These are phyloP conservation scores for Pluteus cervinus DNA, from an alignment of 768 basidiomycete genomes.

Conservation along the genomic window DNA sequence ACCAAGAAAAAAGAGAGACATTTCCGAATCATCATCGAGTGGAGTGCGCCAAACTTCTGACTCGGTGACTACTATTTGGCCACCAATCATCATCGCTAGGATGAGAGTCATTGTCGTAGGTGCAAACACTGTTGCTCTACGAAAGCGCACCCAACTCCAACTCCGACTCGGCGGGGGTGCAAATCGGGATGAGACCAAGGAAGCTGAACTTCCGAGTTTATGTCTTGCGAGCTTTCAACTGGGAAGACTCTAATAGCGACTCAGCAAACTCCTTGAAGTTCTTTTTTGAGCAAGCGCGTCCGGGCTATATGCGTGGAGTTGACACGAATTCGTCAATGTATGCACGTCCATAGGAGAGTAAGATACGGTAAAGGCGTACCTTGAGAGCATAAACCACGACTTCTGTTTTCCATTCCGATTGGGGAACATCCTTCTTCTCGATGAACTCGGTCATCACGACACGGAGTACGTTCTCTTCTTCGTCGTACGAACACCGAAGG, in stretches of 20 bases:
- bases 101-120: too few species aligned
- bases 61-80: too few species aligned
- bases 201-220: too few species aligned
- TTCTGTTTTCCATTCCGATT: constrained; percentile 26
- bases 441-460: constrained; percentile 46
- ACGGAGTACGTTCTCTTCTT: constrained; percentile 48
- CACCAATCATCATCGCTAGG: too few species aligned
- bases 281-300: constrained; percentile 41
- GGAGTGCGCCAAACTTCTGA: too few species aligned
- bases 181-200: too few species aligned
- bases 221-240: constrained; percentile 30
- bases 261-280: constrained; percentile 52
- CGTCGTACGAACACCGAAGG: constrained; percentile 53
- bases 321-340: neutral
- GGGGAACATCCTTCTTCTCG: constrained; percentile 16
- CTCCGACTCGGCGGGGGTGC: too few species aligned
- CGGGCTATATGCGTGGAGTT: constrained; percentile 26
- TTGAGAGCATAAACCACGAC: constrained; percentile 61
- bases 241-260: constrained; percentile 31
- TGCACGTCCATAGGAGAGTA: neutral
- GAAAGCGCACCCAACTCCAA: too few species aligned
- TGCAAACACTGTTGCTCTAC: too few species aligned
- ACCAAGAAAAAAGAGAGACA: too few species aligned
- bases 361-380: constrained; percentile 27
- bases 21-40: too few species aligned